Evolutionary conservation across 2,329 filamentous ascomycete species (phyloP).

Genomic region (Aquanectria penicillioides): DNA sequence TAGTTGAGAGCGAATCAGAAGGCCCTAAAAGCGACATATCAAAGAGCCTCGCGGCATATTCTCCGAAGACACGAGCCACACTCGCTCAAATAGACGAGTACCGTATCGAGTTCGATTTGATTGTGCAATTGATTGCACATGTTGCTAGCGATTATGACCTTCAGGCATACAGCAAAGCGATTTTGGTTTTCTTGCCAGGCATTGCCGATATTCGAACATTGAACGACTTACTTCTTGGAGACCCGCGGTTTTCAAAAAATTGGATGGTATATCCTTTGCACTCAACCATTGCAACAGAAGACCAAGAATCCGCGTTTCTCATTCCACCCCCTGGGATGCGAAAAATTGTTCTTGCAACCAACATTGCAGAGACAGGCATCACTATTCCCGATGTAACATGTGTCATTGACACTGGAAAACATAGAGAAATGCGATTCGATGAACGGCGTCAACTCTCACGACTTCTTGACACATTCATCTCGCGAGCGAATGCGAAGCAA

Average conservation of each 20-base stretch:
- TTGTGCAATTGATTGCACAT: constrained; percentile 80
- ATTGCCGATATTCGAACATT: constrained; percentile 91
- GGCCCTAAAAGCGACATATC: constrained; percentile 66
- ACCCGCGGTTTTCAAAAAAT: constrained; percentile 76
- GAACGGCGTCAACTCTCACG: constrained; percentile 91
- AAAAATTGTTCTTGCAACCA: constrained; percentile 96
- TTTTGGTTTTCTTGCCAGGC: constrained; percentile 94
- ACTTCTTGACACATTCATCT: constrained; percentile 94
- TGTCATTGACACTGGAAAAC: constrained; percentile 95
- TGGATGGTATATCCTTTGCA: constrained; percentile 94
- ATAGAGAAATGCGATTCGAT: constrained; percentile 97
- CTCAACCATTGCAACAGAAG: constrained; percentile 93
- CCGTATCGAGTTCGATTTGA: constrained; percentile 87
- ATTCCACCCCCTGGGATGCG: constrained; percentile 82
- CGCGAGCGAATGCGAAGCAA: constrained; percentile 94
- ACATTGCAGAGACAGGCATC: constrained; percentile 98
- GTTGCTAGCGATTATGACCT: constrained; percentile 77
- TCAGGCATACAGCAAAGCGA: constrained; percentile 81
- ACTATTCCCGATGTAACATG: constrained; percentile 98
- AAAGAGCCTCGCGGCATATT: constrained; percentile 78
- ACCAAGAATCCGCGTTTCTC: constrained; percentile 93
- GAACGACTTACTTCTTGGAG: constrained; percentile 84
- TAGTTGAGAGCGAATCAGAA: constrained; percentile 60
- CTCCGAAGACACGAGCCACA: constrained; percentile 76
- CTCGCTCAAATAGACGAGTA: constrained; percentile 88